Conservation (phyloP, 1,284 basidiomycete species). For the Ustilago xerochloae region DNA sequence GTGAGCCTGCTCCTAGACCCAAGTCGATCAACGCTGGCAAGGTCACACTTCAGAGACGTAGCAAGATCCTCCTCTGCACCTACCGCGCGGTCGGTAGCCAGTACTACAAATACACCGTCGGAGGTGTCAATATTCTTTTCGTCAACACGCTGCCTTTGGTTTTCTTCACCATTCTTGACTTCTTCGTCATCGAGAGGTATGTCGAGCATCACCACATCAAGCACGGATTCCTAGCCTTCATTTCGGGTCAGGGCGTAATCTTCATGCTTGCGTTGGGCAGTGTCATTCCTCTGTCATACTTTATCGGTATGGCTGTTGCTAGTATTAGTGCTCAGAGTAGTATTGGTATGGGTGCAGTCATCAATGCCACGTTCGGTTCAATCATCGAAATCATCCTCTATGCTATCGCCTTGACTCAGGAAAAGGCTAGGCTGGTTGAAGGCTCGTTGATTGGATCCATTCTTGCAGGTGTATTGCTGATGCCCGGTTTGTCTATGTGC, state of each 20-base stretch:
- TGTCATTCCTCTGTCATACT: conserved; percentile 97
- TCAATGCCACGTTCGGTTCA: conserved; percentile 98
- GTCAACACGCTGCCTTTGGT: conserved; percentile 94
- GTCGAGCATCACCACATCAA: conserved; percentile 75
- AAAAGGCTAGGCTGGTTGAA: conserved; percentile 93
- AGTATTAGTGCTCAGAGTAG: conserved; percentile 97
- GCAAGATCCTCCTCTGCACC: conserved; percentile 90
- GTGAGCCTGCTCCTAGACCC: conserved; percentile 68
- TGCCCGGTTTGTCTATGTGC: conserved; percentile 97
- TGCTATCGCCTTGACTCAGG: conserved; percentile 84
- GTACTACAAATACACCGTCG: conserved; percentile 99
- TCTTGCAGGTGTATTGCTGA: conserved; percentile 94
- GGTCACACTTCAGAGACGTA: conserved; percentile 67
- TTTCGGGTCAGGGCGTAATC: conserved; percentile 82
- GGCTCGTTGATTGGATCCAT: conserved; percentile 91
- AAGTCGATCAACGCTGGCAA: conserved; percentile 70
- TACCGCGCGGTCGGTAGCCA: conserved; percentile 89
- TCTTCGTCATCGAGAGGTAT: conserved; percentile 81
- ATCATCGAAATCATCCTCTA: conserved; percentile 98
- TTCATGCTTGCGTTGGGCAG: conserved; percentile 87
- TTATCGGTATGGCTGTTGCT: conserved; percentile 99
- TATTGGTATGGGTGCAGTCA: conserved; percentile 99
- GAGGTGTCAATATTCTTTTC: conserved; percentile 98
- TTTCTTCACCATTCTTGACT: conserved; percentile 95
- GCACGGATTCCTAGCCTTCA: conserved; percentile 74